These are phyloP conservation scores for Hylodesmum podocarpum DNA, from an alignment of 306 rosid genomes.

Conservation along the genomic window DNA sequence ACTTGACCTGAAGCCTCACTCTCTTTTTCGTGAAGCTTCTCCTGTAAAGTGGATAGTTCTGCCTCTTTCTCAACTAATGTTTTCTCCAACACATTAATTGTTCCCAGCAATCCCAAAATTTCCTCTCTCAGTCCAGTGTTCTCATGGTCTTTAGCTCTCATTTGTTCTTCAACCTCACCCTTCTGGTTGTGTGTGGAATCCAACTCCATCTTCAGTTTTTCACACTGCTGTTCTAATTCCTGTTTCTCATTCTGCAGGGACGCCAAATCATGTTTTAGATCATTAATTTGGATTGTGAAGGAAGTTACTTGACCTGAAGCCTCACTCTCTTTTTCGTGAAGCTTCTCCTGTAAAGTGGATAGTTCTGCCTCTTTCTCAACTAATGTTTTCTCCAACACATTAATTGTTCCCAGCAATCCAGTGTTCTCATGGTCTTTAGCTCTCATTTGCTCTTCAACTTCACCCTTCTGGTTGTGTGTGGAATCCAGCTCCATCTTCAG, in stretches of 20 bases:
- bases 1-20: constrained; percentile 33
- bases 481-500: constrained; percentile 45
- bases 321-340: constrained; percentile 26
- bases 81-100: constrained; percentile 35
- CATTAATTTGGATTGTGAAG: constrained; percentile 38
- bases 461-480: neutral
- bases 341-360: constrained; percentile 29
- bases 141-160: constrained; percentile 40
- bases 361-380: constrained; percentile 36
- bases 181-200: neutral
- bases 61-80: constrained; percentile 30
- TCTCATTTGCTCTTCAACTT: constrained; percentile 22
- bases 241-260: constrained; percentile 56
- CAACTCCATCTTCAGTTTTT: constrained; percentile 10
- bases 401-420: constrained; percentile 26
- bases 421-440: constrained; percentile 34
- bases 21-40: constrained; percentile 23
- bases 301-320: constrained; percentile 26
- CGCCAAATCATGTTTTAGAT: constrained; percentile 46
- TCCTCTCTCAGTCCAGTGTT: constrained; percentile 46
- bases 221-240: constrained; percentile 21
- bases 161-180: neutral
- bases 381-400: constrained; percentile 33
- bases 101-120: constrained; percentile 31
- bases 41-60: constrained; percentile 33